Conservation (phyloP, 108 stramenopile genomes). For the Cyclotella sp. region DNA sequence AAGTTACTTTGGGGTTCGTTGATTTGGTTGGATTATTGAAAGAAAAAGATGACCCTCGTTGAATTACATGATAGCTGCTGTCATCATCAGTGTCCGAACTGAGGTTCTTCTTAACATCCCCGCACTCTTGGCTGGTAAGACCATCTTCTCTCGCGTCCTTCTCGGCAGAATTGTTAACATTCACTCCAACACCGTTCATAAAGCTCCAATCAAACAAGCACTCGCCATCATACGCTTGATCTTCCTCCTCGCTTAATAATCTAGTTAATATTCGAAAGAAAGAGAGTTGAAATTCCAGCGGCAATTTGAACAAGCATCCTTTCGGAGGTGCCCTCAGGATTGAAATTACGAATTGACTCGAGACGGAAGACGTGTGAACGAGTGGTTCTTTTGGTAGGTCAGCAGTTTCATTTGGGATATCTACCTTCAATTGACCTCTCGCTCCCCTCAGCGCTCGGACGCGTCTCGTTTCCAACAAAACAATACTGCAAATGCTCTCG, state of each 20-base stretch:
- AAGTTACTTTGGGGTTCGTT: neutral
- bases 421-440: neutral
- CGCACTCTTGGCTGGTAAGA: neutral
- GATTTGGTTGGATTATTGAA: neutral
- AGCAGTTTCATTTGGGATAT: neutral
- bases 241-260: conserved; percentile 61
- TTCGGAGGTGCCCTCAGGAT: conserved; percentile 17
- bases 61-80: conserved; percentile 15
- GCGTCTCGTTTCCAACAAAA: conserved; percentile 43
- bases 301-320: conserved; percentile 47
- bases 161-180: neutral
- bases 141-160: neutral
- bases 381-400: conserved; percentile 33
- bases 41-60: neutral
- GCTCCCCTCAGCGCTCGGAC: conserved; percentile 1
- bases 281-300: conserved; percentile 57
- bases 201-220: conserved; percentile 47
- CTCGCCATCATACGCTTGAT: conserved; percentile 63
- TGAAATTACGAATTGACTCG: conserved; percentile 36
- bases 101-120: conserved; percentile 5
- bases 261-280: conserved; percentile 70
- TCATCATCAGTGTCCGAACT: conserved; percentile 3
- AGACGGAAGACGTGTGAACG: conserved; percentile 18
- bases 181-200: neutral
- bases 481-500: conserved; percentile 40